Conservation (phyloP, 441 rosid genomes). For the Syzygium malaccense region DNA sequence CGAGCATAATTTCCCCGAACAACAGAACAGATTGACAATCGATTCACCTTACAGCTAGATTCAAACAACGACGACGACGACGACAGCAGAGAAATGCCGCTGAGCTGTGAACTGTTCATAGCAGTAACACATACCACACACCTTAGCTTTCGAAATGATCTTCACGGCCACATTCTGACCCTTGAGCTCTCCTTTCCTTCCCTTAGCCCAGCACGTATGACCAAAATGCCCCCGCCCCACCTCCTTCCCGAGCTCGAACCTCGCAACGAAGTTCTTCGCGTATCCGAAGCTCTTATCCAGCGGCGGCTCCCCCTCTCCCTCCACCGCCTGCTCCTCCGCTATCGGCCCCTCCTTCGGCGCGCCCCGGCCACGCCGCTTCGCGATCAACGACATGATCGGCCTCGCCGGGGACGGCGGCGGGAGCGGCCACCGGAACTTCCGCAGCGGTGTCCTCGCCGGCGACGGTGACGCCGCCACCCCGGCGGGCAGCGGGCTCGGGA, state of each 20-base stretch:
- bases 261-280: slow-evolving; percentile 34
- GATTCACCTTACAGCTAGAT: not conserved
- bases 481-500: slow-evolving; percentile 53
- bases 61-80: not conserved
- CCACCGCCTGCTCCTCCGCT: slow-evolving; percentile 34
- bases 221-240: slow-evolving; percentile 78
- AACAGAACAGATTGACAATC: not conserved
- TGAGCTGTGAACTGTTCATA: not conserved
- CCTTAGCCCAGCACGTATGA: slow-evolving; percentile 65
- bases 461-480: slow-evolving; percentile 48
- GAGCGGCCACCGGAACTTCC: slow-evolving; percentile 66
- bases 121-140: slow-evolving; percentile 16
- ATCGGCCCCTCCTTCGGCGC: slow-evolving; percentile 37
- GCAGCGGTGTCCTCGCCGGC: slow-evolving; percentile 57
- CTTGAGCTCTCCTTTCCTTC: slow-evolving; percentile 57
- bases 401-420: slow-evolving; percentile 78
- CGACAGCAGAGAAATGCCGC: not conserved
- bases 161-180: slow-evolving; percentile 59
- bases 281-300: slow-evolving; percentile 50
- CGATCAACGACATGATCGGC: slow-evolving; percentile 60
- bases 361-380: slow-evolving; percentile 26
- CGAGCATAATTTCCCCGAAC: not conserved
- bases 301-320: slow-evolving; percentile 20
- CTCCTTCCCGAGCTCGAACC: slow-evolving; percentile 48
- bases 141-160: slow-evolving; percentile 67